Percentiles rank a stretch among this genome's conserved stretches.
Evolutionary conservation across 108 stramenopile genomes (phyloP).

Genomic region (Cyclotella choctawhatcheeana): DNA sequence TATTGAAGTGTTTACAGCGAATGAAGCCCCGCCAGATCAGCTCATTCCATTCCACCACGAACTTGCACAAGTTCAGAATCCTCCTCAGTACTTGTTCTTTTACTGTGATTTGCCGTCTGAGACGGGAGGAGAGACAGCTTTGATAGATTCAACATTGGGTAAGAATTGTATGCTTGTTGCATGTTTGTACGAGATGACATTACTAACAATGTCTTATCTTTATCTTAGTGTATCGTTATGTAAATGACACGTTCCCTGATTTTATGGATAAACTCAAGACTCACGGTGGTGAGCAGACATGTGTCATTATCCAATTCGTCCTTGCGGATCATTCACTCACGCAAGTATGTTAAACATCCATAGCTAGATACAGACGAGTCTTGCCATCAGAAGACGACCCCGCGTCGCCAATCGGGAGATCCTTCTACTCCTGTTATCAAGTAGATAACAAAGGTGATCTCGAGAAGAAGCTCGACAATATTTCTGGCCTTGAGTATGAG

Average conservation of each 20-base stretch:
- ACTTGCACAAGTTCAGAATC: slow-evolving; percentile 74
- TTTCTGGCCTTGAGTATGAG: slow-evolving; percentile 67
- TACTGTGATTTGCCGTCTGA: slow-evolving; percentile 76
- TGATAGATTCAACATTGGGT: slow-evolving; percentile 74
- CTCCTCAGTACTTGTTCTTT: slow-evolving; percentile 80
- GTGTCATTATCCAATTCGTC: background rate
- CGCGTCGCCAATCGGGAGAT: slow-evolving; percentile 76
- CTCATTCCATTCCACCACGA: slow-evolving; percentile 90
- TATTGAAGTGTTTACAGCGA: slow-evolving; percentile 79
- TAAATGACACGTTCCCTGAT: slow-evolving; percentile 59
- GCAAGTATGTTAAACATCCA: too few relatives aligned
- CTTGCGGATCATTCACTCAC: too few relatives aligned
- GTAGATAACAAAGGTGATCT: slow-evolving; percentile 51
- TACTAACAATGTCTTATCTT: background rate
- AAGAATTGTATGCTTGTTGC: slow-evolving; percentile 1
- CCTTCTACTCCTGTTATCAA: slow-evolving; percentile 75
- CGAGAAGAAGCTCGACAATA: slow-evolving; percentile 57
- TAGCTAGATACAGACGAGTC: slow-evolving; percentile 72
- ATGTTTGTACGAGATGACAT: background rate
- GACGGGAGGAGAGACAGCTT: slow-evolving; percentile 82
- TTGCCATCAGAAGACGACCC: slow-evolving; percentile 80
- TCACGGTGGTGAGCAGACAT: slow-evolving; percentile 43
- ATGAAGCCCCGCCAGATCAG: slow-evolving; percentile 79
- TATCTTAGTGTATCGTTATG: slow-evolving; percentile 60
- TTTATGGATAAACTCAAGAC: slow-evolving; percentile 66